Conservation (phyloP, 2,329 filamentous ascomycete genomes). For the Fusarium musae region DNA sequence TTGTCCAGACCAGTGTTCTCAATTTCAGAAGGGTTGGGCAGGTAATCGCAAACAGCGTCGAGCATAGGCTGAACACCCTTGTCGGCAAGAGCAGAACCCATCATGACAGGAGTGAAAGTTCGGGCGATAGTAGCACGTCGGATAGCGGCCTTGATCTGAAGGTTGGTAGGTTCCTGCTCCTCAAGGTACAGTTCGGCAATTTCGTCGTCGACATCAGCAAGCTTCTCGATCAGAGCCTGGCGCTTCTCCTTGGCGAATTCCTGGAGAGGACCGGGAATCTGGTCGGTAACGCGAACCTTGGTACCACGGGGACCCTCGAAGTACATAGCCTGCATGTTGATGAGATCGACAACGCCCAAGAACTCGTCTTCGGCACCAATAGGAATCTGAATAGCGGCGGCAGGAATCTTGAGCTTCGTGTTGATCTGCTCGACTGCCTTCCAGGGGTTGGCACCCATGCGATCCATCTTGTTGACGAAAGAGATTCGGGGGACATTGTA, state of each 20-base stretch:
- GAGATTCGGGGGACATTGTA: conserved; percentile 96
- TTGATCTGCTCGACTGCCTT: conserved; percentile 98
- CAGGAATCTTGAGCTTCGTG: conserved; percentile 90
- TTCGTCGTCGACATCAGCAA: conserved; percentile 97
- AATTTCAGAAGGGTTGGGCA: conserved; percentile 91
- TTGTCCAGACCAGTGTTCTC: conserved; percentile 90
- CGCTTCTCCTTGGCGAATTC: conserved; percentile 84
- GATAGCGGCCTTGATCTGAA: conserved; percentile 92
- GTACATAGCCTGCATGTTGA: conserved; percentile 93
- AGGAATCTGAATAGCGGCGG: conserved; percentile 92
- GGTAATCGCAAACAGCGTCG: conserved; percentile 94
- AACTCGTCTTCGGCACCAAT: conserved; percentile 94
- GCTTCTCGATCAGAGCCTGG: conserved; percentile 87
- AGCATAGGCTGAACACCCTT: conserved; percentile 97
- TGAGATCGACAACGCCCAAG: conserved; percentile 89
- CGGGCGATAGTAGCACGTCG: conserved; percentile 87
- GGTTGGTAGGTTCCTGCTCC: conserved; percentile 79
- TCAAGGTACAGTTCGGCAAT: conserved; percentile 96
- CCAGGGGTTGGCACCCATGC: conserved; percentile 98
- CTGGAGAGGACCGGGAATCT: conserved; percentile 83
- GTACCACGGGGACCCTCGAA: conserved; percentile 88
- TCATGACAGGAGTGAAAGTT: conserved; percentile 94
- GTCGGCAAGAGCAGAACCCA: conserved; percentile 95
- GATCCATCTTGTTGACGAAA: conserved; percentile 99
- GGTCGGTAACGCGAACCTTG: conserved; percentile 78